A percentile compares a stretch with the other conserved stretches of the same genome.
Conservation (phyloP, 2,329 filamentous ascomycete genomes). For the Triangularia setosa region DNA sequence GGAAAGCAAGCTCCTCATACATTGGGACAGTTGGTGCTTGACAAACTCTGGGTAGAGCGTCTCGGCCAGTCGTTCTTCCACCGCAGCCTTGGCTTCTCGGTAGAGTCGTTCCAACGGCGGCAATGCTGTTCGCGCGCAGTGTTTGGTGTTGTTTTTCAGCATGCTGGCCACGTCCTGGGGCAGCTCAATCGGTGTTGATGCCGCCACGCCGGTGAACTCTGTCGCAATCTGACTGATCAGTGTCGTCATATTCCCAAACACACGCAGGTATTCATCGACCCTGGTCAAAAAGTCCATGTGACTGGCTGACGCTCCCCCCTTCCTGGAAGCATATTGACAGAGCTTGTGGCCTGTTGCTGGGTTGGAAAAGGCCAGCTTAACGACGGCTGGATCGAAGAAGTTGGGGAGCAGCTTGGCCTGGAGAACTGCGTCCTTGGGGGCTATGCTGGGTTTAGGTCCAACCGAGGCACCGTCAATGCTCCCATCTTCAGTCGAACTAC, state of each 20-base stretch:
- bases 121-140: slow-evolving; percentile 40
- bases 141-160: slow-evolving; percentile 45
- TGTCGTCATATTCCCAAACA: slow-evolving; percentile 38
- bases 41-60: slow-evolving; percentile 50
- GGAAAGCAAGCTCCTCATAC: slow-evolving; percentile 43
- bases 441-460: neutral
- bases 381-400: slow-evolving; percentile 48
- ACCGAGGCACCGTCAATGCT: slow-evolving; percentile 21
- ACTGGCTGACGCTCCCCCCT: slow-evolving; percentile 42
- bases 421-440: slow-evolving; percentile 7
- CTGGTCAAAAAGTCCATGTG: slow-evolving; percentile 49
- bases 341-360: slow-evolving; percentile 44
- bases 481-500: slow-evolving; percentile 15
- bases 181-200: slow-evolving; percentile 40
- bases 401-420: slow-evolving; percentile 34
- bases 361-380: slow-evolving; percentile 48
- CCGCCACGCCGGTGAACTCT: slow-evolving; percentile 37
- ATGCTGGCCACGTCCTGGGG: slow-evolving; percentile 38
- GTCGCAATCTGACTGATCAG: slow-evolving; percentile 36
- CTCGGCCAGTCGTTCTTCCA: slow-evolving; percentile 39
- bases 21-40: slow-evolving; percentile 44
- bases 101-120: slow-evolving; percentile 44
- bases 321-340: slow-evolving; percentile 43
- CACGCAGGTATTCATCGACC: slow-evolving; percentile 43
- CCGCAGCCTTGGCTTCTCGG: slow-evolving; percentile 35